phyloP scores from a whole-genome alignment of 306 rosid genomes.

The Fragaria vesca region DNA sequence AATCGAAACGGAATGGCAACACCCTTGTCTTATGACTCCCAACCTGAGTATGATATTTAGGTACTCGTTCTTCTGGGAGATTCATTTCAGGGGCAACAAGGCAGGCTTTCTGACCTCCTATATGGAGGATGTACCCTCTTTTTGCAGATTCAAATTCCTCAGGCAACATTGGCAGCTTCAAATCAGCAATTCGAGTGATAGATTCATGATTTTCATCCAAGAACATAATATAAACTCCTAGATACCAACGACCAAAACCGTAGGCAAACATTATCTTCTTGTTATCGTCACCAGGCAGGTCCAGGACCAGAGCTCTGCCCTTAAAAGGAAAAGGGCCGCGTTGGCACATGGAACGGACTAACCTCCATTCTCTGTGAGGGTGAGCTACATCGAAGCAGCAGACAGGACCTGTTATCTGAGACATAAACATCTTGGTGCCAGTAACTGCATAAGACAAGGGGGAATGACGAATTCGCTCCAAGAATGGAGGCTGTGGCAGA shows the following conservation, averaged over 20 bases:
- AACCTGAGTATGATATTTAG: too few relatives aligned
- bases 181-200: not conserved
- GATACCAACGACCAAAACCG: not conserved
- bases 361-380: not conserved
- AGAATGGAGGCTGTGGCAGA: not conserved
- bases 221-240: not conserved
- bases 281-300: not conserved
- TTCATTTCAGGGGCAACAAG: not conserved
- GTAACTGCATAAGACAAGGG: not conserved
- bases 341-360: not conserved
- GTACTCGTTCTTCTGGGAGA: too few relatives aligned
- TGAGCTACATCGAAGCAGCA: not conserved
- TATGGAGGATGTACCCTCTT: not conserved
- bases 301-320: not conserved
- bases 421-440: not conserved
- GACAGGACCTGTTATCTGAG: too few relatives aligned
- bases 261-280: not conserved
- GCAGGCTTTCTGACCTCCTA: conserved; percentile 8
- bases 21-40: too few relatives aligned
- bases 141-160: not conserved
- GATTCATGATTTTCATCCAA: not conserved
- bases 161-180: not conserved
- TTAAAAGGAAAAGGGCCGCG: not conserved
- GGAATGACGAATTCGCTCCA: not conserved
- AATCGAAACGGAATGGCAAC: not conserved